Evolutionary conservation across 2,329 filamentous ascomycete species (phyloP), one percentile per base, ranked within the genome.

Genomic region (Chalaropsis ovoidea): DNA sequence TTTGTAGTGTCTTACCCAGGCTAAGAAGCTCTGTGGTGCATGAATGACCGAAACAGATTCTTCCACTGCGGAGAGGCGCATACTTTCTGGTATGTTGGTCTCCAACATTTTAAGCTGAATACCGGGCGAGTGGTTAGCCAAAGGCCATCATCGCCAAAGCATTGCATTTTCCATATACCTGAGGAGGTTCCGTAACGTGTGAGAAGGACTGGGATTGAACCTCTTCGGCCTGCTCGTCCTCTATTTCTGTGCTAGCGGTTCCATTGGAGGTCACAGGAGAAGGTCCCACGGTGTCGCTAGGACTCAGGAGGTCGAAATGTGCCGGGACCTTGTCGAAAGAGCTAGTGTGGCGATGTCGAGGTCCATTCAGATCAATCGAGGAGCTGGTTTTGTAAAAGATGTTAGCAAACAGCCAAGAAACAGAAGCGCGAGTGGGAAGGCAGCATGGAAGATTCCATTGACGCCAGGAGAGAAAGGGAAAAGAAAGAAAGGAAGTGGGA

Each of bases 11-110:
- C 82, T 72, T 74, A 94, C 89, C 82, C 94, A 95, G 70, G 83
- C 83, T 65, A 84, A 82, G 75, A 94, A 96, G 68, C 87, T 89
- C 69, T 90, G 81, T 0, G 92, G 91, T 17, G 89, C 90, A 78
- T 96, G 92, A 70, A 96, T 96, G 65, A 95, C 92, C 0, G 92
- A 96, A 64, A 90, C 82, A 27, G 90, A 87, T 70, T 92, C 90
- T 69, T 95, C 90, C 68, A 85, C 86, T 27, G 82, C 81, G 64
- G 77, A 77, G 63, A 81, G 80, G 72, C 85, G 77, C 73, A 86
- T 71, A 67, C 80, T 77, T 52, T 84, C 82, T 2, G 83, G 76
- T 10, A 87, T 71, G 68, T 80, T 82, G 3, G 84, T 87, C 63
- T 76, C 78, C 17, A 85, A 74, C 77, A 82, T 79, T 65, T 63